These are phyloP conservation scores for Exserohilum rostratum DNA, from an alignment of 2,329 filamentous ascomycete genomes.

Conservation along the genomic window DNA sequence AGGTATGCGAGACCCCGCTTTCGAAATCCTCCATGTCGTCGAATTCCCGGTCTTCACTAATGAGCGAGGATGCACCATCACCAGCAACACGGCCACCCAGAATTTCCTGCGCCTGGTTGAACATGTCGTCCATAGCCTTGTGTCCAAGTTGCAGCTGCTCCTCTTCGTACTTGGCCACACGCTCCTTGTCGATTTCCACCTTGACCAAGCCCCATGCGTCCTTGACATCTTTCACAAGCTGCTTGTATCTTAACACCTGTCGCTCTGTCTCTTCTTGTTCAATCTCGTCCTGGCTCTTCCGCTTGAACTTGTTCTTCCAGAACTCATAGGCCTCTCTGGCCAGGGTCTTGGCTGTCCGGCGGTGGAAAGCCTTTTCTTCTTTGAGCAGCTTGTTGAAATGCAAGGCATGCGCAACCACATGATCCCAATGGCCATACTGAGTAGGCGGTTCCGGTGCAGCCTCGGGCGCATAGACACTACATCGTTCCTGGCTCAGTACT, in stretches of 20 bases:
- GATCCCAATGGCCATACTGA: slow-evolving; percentile 87
- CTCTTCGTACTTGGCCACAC: slow-evolving; percentile 64
- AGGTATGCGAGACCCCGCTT: slow-evolving; percentile 40
- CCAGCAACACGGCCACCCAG: slow-evolving; percentile 38
- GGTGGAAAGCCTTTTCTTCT: slow-evolving; percentile 79
- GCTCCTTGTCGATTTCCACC: slow-evolving; percentile 62
- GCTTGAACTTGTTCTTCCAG: slow-evolving; percentile 70
- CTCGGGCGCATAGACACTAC: slow-evolving; percentile 75
- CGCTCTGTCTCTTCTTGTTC: slow-evolving; percentile 75
- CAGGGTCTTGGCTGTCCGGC: slow-evolving; percentile 75
- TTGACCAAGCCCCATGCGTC: slow-evolving; percentile 66
- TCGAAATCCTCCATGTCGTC: slow-evolving; percentile 55
- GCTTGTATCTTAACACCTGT: slow-evolving; percentile 71
- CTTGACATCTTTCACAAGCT: slow-evolving; percentile 69
- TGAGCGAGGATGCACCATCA: slow-evolving; percentile 46
- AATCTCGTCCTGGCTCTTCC: slow-evolving; percentile 70
- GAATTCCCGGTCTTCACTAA: slow-evolving; percentile 49
- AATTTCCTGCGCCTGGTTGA: slow-evolving; percentile 68
- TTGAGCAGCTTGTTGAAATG: slow-evolving; percentile 82
- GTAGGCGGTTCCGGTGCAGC: slow-evolving; percentile 71
- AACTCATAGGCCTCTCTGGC: slow-evolving; percentile 79
- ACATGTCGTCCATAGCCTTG: slow-evolving; percentile 74
- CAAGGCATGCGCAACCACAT: slow-evolving; percentile 77
- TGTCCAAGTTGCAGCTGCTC: slow-evolving; percentile 62
- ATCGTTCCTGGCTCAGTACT: slow-evolving; percentile 73